These are phyloP conservation scores for Macrolepiota albuminosa DNA, from an alignment of 768 basidiomycete genomes.

Conservation along the genomic window DNA sequence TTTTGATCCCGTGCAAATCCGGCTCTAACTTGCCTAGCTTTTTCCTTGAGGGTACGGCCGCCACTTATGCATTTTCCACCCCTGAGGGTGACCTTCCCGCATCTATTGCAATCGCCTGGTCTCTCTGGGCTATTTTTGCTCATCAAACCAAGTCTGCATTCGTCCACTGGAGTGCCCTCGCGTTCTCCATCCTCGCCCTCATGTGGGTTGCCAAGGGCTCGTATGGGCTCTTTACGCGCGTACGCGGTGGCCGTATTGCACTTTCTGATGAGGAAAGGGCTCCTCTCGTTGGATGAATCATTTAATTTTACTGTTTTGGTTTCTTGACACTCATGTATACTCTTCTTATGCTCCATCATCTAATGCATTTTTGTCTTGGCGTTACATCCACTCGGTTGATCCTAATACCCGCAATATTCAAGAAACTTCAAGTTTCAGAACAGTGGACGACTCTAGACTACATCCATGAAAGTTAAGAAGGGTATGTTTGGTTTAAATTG, in stretches of 20 bases:
- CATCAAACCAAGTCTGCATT: conserved; percentile 65
- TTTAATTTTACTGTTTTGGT: neutral
- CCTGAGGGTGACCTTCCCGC: conserved; percentile 91
- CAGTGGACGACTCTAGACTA: no score
- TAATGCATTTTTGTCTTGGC: neutral
- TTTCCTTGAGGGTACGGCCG: conserved; percentile 89
- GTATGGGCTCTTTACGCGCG: conserved; percentile 45
- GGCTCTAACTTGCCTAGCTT: conserved; percentile 39
- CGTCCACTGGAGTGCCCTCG: conserved; percentile 89
- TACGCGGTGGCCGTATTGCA: conserved; percentile 47
- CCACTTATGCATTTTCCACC: conserved; percentile 91
- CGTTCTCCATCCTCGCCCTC: conserved; percentile 77
- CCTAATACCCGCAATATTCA: no score
- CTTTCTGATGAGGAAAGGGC: conserved; percentile 86
- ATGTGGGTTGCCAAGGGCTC: conserved; percentile 81
- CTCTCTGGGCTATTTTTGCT: conserved; percentile 89
- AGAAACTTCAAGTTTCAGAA: no score
- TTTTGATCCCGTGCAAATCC: neutral
- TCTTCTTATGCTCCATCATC: neutral
- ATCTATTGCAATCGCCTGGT: conserved; percentile 87
- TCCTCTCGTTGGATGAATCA: conserved; percentile 54
- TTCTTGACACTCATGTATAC: neutral
- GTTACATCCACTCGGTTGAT: no score
- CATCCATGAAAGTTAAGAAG: no score
- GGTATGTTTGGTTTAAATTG: no score